Evolutionary conservation across 768 basidiomycete species (phyloP).

Genomic region (Strobilomyces echinocephalus): DNA sequence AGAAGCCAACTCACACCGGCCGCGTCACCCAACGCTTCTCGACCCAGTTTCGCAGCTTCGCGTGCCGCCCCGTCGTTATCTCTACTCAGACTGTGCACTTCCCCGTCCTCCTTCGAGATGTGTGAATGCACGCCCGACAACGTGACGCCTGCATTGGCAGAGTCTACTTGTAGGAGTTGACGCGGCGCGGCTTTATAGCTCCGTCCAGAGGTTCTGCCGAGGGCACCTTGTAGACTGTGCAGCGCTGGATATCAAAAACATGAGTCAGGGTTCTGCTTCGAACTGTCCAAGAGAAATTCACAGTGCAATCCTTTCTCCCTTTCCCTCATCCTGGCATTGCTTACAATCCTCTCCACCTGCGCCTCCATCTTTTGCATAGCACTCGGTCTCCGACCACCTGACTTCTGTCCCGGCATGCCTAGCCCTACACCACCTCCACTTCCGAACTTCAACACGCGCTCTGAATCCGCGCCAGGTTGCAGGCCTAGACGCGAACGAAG

Average conservation of each 20-base stretch:
- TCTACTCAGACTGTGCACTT: constrained; percentile 16
- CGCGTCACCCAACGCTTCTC: constrained; percentile 62
- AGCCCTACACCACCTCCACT: constrained; percentile 85
- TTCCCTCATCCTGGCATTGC: constrained; percentile 80
- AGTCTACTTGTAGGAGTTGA: constrained; percentile 87
- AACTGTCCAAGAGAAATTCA: constrained; percentile 26
- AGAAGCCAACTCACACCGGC: constrained; percentile 39
- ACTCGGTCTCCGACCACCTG: constrained; percentile 65
- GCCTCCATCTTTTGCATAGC: constrained; percentile 92
- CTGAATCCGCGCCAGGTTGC: constrained; percentile 52
- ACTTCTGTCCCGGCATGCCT: constrained; percentile 42
- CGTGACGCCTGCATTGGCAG: constrained; percentile 35
- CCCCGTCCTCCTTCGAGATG: constrained; percentile 51
- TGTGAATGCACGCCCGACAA: constrained; percentile 41
- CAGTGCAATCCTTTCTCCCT: constrained; percentile 73
- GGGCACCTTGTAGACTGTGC: constrained; percentile 83
- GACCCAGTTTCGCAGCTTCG: constrained; percentile 72
- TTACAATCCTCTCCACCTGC: constrained; percentile 95
- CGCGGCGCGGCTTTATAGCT: constrained; percentile 96
- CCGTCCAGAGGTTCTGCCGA: constrained; percentile 90
- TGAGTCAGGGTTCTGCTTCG: neutral
- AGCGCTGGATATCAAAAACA: constrained; percentile 40
- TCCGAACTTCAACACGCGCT: constrained; percentile 81
- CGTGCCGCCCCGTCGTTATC: constrained; percentile 55
- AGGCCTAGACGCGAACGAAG: constrained; percentile 74